A percentile compares a stretch with the other conserved stretches of the same genome.
Evolutionary conservation across 169 alveolate species (phyloP).

Genomic region (Perkinsus marinus): DNA sequence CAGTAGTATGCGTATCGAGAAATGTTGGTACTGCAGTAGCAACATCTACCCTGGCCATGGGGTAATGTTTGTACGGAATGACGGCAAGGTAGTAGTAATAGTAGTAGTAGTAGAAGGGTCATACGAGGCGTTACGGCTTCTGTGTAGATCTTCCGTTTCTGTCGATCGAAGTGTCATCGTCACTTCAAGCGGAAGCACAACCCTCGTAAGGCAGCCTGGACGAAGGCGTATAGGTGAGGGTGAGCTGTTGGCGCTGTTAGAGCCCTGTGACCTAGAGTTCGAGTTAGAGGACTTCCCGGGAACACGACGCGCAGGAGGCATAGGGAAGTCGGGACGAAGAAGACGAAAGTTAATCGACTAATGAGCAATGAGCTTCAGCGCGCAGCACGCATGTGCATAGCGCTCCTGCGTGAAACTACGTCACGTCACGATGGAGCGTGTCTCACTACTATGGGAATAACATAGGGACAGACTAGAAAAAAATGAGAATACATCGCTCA

Average conservation of each 20-base stretch:
- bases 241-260: not conserved
- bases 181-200: constrained; percentile 94
- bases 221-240: constrained; percentile 84
- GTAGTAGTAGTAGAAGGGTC: not conserved
- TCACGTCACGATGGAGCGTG: too few species aligned
- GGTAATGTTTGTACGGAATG: constrained; percentile 90
- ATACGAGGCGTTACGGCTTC: not conserved
- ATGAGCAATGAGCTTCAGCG: too few species aligned
- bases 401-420: too few species aligned
- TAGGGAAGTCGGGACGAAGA: too few species aligned
- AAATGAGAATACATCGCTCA: too few species aligned
- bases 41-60: constrained; percentile 98
- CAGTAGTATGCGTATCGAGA: constrained; percentile 81
- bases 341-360: too few species aligned
- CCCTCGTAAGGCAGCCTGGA: constrained; percentile 96
- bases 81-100: constrained; percentile 67
- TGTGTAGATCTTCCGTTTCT: constrained; percentile 72
- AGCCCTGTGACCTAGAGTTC: too few species aligned
- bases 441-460: too few species aligned
- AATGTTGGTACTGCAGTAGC: constrained; percentile 91
- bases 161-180: constrained; percentile 94
- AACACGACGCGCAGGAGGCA: too few species aligned
- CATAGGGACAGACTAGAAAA: too few species aligned
- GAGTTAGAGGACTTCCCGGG: too few species aligned
- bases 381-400: too few species aligned